Percentiles rank a stretch among this genome's conserved stretches.
Conservation (phyloP, 768 basidiomycete species). For the Suillus fuscotomentosus region DNA sequence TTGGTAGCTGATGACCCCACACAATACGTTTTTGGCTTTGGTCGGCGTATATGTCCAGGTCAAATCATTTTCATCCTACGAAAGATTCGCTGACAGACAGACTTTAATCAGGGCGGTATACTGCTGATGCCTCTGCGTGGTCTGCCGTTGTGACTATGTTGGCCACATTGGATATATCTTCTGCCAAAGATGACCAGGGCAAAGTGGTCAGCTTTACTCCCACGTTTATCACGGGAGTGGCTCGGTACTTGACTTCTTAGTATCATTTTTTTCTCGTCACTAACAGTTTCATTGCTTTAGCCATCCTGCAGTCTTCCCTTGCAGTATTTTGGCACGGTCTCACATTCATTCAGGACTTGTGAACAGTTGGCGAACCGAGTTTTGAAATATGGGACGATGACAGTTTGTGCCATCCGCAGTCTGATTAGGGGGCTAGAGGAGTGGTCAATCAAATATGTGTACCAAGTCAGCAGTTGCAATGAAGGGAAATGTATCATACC, state of each 20-base stretch:
- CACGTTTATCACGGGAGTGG: neutral
- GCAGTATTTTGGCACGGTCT: neutral
- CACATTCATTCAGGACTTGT: neutral
- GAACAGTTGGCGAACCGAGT: neutral
- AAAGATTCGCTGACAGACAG: neutral
- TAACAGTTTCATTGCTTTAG: neutral
- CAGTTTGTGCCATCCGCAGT: no score
- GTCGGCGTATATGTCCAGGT: conserved; percentile 5
- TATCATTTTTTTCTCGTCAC: no score
- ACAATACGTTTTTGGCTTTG: conserved; percentile 10
- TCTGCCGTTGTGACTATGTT: conserved; percentile 19
- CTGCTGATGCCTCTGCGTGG: conserved; percentile 21
- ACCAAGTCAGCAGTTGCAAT: no score
- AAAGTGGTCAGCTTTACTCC: conserved; percentile 3
- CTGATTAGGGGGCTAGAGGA: no score
- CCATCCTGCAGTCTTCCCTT: neutral
- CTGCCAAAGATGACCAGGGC: conserved; percentile 2
- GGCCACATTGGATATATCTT: conserved; percentile 1
- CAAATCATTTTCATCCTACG: neutral
- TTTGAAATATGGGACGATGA: no score
- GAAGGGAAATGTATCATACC: no score
- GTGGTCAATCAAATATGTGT: no score
- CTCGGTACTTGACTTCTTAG: neutral
- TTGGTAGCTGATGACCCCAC: conserved; percentile 10
- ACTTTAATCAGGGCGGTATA: conserved; percentile 15